Base-by-base conservation (phyloP, 2,329 filamentous ascomycete species). In the Aspergillus uvarum region DNA sequence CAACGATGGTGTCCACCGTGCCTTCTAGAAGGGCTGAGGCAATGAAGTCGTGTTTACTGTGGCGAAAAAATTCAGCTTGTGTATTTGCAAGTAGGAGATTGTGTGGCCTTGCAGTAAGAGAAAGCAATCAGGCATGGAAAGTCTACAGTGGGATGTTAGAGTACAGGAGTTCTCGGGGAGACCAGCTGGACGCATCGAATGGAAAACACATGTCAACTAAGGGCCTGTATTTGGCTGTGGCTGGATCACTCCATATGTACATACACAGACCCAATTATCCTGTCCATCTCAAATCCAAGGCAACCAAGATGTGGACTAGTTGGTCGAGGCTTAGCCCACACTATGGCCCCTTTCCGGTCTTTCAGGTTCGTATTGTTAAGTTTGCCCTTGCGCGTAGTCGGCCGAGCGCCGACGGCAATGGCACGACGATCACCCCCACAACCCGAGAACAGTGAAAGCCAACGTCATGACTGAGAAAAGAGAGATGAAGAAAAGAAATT, bases 401-500 rank as follows among this genome's bases (percentile, higher is more conserved):
- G n/a, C 38, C 38, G 38, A 44, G 38, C 38, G 38, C 38, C 38
- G 38, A 44, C 19, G 31, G 53, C 21, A 48, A 47, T 50, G 48
- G 6, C 53, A 16, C n/a, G 42, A 48, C 26, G 42, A 55, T 48
- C 26, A 48, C 47, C 14, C 16, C 19, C 16, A 38, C 31, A 48
- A 3, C 24, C 48, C 38, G 16, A 6, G n/a, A 16, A n/a, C 38
- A n/a, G 16, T 16, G 38, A 12, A 44, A 19, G 14, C 7, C 38
- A 44, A 44, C 16, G 38, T 44, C 16, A 44, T 44, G 38, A 19
- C n/a, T 19, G 32, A 16, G n/a, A 12, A 5, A 54, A 26, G 8
- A 51, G 42, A 50, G 21, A 54, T 54, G 38, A 44, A 47, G 26
- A 51, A 51, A 38, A 60, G 32, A 22, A 32, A 50, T 54, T 38